phyloP scores from a whole-genome alignment of 345 rosid genomes.

The Pistacia integerrima region DNA sequence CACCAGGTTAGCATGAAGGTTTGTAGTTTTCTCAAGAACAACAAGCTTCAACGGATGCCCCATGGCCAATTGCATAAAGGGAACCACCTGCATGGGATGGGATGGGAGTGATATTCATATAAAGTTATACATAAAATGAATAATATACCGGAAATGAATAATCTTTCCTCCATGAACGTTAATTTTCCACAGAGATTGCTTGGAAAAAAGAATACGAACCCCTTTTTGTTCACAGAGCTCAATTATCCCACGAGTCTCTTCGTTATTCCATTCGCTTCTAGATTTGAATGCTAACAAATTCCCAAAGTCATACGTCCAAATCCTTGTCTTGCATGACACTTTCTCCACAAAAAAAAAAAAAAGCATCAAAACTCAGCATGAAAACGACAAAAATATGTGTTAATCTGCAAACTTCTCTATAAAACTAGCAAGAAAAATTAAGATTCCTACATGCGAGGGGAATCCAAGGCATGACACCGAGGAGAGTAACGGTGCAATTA shows the following conservation, averaged over 20 bases:
- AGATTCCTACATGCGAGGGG: constrained; percentile 32
- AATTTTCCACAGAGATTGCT: background rate
- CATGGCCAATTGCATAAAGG: constrained; percentile 34
- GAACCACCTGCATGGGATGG: constrained; percentile 27
- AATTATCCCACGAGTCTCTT: constrained; percentile 24
- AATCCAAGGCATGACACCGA: constrained; percentile 39
- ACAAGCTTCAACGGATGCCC: constrained; percentile 40
- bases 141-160: no score
- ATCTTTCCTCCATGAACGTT: background rate
- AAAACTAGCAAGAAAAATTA: no score
- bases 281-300: constrained; percentile 27
- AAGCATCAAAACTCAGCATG: no score
- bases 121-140: background rate
- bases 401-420: no score
- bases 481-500: constrained; percentile 31
- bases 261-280: constrained; percentile 20
- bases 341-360: background rate
- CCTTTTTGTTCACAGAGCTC: constrained; percentile 36
- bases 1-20: constrained; percentile 37
- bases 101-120: no score
- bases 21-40: constrained; percentile 36
- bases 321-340: constrained; percentile 38
- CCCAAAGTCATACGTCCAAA: constrained; percentile 31
- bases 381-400: background rate
- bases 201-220: constrained; percentile 1